Base-by-base conservation (phyloP, 2,329 filamentous ascomycete genomes). In the Cercospora beticola region DNA sequence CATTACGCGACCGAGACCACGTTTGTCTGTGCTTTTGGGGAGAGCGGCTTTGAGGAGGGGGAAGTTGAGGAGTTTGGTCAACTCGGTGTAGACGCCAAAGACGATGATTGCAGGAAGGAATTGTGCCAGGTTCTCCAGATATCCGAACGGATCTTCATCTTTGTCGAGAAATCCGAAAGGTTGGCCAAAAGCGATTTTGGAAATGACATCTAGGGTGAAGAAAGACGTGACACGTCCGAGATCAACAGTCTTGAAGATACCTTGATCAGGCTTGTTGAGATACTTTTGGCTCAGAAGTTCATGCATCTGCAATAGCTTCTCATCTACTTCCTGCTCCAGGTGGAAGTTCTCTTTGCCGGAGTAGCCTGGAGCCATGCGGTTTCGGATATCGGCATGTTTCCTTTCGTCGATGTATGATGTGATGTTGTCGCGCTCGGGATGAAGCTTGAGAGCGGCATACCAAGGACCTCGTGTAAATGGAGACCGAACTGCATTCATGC, bases 121-220 rank as follows among this genome's bases (percentile, higher is more conserved):
- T 52, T 80, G 75, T 60, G 82, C 78, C 0, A 81, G 80, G 6
- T 82, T 82, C 62, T 79, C 74, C 62, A 86, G 82, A 72, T 85
- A 86, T 62, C 81, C 81, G 71, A 83, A 83, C 0, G 83, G 79
- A 68, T 87, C 85, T 3, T 78, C 74, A 71, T 87, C 83, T 5
- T 78, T 72, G n/a, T 81, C 79, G 0, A 87, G 72, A 70, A 83
- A 84, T 12, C 85, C 85, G 68, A 87, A 86, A 0, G 81, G 74
- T 61, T 83, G 78, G 4, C 79, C 80, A 65, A 82, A 82, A 7
- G 79, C 80, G 31, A 82, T 71, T 63, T 79, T 78, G 1, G 79
- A 81, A 68, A 81, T 81, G 26, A 81, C 78, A 70, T 82, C 80
- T 23, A 82, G 74, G 2, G 80, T 81, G 76, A 82, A 82, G 75